Conservation (phyloP, 768 basidiomycete genomes). For the Mycena kentingensis region DNA sequence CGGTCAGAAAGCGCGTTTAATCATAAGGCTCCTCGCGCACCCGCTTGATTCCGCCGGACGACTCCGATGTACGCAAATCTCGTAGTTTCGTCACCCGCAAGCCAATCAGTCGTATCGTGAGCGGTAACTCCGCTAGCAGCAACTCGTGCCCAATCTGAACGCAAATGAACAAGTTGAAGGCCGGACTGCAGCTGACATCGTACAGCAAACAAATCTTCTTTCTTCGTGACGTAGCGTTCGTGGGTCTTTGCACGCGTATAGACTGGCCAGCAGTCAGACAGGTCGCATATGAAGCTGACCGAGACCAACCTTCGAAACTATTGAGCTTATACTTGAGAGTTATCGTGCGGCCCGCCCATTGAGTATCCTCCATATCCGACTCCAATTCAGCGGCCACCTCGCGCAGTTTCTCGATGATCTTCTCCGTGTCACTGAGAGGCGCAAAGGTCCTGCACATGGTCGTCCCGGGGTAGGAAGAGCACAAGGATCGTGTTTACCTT, state of each 20-base stretch:
- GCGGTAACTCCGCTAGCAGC: constrained; percentile 75
- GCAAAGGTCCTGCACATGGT: constrained; percentile 66
- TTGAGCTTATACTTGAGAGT: constrained; percentile 93
- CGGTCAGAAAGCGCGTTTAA: neutral
- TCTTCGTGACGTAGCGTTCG: constrained; percentile 73
- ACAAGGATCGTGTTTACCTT: constrained; percentile 4
- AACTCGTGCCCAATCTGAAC: constrained; percentile 77
- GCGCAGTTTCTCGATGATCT: constrained; percentile 75
- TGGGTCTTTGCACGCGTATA: constrained; percentile 85
- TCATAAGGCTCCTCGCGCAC: constrained; percentile 40
- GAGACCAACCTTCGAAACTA: constrained; percentile 88
- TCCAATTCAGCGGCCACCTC: constrained; percentile 82
- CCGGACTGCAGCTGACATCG: constrained; percentile 27
- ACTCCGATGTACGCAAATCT: constrained; percentile 61
- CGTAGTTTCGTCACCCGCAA: constrained; percentile 86
- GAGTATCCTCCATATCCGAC: constrained; percentile 72
- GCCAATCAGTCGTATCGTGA: constrained; percentile 84
- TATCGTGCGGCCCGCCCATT: constrained; percentile 87
- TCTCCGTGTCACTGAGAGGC: constrained; percentile 61
- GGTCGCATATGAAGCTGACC: neutral
- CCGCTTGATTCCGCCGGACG: constrained; percentile 66
- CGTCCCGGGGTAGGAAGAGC: neutral
- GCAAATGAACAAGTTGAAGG: constrained; percentile 13
- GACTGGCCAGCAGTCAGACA: constrained; percentile 39
- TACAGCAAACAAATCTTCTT: constrained; percentile 78